Conservation (phyloP, 148 eudicot genomes). For the Persicaria maculosa region DNA sequence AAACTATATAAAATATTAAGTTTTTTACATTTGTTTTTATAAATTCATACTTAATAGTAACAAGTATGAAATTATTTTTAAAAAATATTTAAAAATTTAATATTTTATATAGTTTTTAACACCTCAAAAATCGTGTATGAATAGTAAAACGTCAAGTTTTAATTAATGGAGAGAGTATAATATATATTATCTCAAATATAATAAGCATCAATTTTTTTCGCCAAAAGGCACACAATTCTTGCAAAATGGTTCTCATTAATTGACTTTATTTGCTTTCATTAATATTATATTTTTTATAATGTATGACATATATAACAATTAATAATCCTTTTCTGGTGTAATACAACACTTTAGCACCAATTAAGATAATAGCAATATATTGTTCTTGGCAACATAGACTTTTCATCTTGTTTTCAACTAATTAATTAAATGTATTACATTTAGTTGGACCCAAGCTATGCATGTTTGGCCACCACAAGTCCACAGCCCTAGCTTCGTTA, state of each 20-base stretch:
- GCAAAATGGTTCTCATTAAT: background rate
- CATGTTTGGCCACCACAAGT: background rate
- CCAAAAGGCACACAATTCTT: background rate
- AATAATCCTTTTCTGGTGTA: background rate
- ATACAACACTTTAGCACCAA: background rate
- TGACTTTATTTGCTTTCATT: background rate
- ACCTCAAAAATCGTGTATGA: too few species aligned
- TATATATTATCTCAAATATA: background rate
- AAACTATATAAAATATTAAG: too few species aligned
- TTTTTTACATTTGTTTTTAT: too few species aligned
- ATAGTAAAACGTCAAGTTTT: background rate
- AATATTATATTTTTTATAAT: background rate
- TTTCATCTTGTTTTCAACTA: background rate
- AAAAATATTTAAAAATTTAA: too few species aligned
- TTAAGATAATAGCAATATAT: background rate
- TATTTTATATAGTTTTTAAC: too few species aligned
- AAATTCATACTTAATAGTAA: too few species aligned
- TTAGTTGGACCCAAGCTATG: background rate
- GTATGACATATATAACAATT: too few species aligned
- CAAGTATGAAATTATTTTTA: too few species aligned
- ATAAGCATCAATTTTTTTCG: background rate
- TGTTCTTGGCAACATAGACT: background rate
- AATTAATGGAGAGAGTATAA: background rate
- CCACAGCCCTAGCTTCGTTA: background rate
- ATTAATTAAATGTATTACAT: background rate